Base-by-base conservation (phyloP, 495 filamentous ascomycete genomes). In the Penicillium diatomitis region DNA sequence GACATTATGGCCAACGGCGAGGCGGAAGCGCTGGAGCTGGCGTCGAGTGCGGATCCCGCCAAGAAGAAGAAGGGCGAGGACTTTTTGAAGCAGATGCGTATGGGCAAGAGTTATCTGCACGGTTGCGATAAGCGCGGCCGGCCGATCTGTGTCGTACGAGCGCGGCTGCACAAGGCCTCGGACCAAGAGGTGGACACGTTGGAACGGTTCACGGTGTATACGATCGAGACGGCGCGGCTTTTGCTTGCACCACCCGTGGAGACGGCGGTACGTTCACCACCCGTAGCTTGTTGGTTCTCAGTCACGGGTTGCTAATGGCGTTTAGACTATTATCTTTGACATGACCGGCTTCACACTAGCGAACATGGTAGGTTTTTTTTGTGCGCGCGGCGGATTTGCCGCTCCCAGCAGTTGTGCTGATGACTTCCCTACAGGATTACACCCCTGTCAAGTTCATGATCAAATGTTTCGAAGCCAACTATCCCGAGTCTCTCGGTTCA, bases 381-480 rank as follows among this genome's bases (percentile, higher is more conserved):
- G 20, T 6, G 38, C 7, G 37, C 11, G 20, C 20, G 20, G 20
- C 20, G 20, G 20, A 3, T 36, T 33, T 30, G 6, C 32, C 8
- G 4, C 3, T 3, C 7, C 40, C 2, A 4, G 38, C 30, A 8
- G 8, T 32, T 52, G 36, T 55, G 66, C 41, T 66, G 10, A 6
- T 30, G 39, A 46, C 8, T 33, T 31, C 8, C 8, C 29, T 8
- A 20, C 36, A 90, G 87, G 92, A 98, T 62, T 97, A 97, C 62
- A 79, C 87, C 0, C 92, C 92, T 0, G 88, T 98, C 28, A 97
- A 91, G 59, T 97, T 96, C 73, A 95, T 98, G 81, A 96, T 97
- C 72, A 95, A 95, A 71, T 95, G 89, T 68, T 98, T 98, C 63
- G 94, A 97, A 70, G 94, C 92, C 44, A 97, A 98, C 67, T 98